These are phyloP conservation scores for Wickerhamiella qilinensis DNA, from an alignment of 805 yeast genomes.

Conservation along the genomic window DNA sequence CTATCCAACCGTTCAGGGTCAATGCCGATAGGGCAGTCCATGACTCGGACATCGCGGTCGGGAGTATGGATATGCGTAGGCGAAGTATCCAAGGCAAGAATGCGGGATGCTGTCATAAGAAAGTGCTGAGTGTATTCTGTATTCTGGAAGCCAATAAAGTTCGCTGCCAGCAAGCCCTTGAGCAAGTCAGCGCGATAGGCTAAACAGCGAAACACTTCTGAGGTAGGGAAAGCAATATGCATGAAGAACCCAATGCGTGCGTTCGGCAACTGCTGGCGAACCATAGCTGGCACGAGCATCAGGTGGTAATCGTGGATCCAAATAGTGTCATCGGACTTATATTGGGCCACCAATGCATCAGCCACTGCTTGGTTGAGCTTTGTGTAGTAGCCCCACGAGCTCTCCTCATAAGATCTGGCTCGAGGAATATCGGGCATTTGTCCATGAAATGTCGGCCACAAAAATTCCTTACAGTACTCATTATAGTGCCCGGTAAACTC, in stretches of 20 bases:
- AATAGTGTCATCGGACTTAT: conserved; percentile 58
- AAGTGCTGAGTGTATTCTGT: conserved; percentile 90
- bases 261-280: conserved; percentile 40
- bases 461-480: conserved; percentile 80
- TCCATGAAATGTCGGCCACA: conserved; percentile 92
- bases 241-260: conserved; percentile 85
- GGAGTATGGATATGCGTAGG: conserved; percentile 72
- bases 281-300: conserved; percentile 70
- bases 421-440: conserved; percentile 93
- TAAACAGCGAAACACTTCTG: conserved; percentile 86
- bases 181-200: conserved; percentile 70
- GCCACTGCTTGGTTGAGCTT: conserved; percentile 66
- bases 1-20: conserved; percentile 30
- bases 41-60: conserved; percentile 22
- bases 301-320: conserved; percentile 95
- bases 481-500: conserved; percentile 83
- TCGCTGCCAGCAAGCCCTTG: conserved; percentile 78
- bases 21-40: conserved; percentile 26
- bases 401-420: conserved; percentile 87
- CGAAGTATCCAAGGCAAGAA: conserved; percentile 69
- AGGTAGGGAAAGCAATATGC: conserved; percentile 89
- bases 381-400: conserved; percentile 79
- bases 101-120: conserved; percentile 71
- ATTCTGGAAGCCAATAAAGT: conserved; percentile 76
- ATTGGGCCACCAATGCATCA: conserved; percentile 47